Base-by-base conservation (phyloP, 352 stramenopile genomes). In the Phytophthora pistaciae region DNA sequence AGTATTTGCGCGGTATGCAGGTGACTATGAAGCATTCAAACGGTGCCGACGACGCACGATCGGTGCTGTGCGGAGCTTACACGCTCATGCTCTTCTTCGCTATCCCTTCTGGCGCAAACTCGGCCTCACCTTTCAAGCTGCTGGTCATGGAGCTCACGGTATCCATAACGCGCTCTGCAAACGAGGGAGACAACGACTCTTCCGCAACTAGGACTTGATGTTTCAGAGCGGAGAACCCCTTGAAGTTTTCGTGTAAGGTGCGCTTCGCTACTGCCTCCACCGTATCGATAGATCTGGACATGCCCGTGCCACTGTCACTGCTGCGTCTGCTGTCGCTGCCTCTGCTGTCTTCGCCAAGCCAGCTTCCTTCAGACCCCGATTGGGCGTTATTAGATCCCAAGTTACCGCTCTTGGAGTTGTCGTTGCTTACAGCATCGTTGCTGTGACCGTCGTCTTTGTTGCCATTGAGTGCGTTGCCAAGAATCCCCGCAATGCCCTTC, bases 191-290 rank as follows among this genome's bases (percentile, higher is more conserved):
- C 42, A 72, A 18, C 2, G 63, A 56, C 9, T 66, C 23, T 50
- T 77, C 65, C n/a, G 59, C 60, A 31, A 55, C 13, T 5, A 21
- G 49, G 54, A 77, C 18, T 21, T 77, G 65, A 20, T 74, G 59
- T n/a, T 74, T 70, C 20, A 70, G n/a, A 18, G 65, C 52, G 1
- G 64, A 70, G 31, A 70, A 68, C 1, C 70, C 65, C n/a, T 42
- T 68, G 52, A 78, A 75, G 18, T 67, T 57, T n/a, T 72, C 6
- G 11, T 36, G 55, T 5, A 78, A 21, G 40, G 60, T 72, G 10
- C 20, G 57, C 25, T 27, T 71, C 40, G 74, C 60, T 20, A 78
- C 60, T 21, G 33, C 21, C 38, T 77, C 69, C 14, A 73, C 64
- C 21, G 52, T 68, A 29, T 77, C 70, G 25, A 7, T 46, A 42